phyloP scores from a whole-genome alignment of 2,329 filamentous ascomycete genomes.

The Monilinia fructigena region DNA sequence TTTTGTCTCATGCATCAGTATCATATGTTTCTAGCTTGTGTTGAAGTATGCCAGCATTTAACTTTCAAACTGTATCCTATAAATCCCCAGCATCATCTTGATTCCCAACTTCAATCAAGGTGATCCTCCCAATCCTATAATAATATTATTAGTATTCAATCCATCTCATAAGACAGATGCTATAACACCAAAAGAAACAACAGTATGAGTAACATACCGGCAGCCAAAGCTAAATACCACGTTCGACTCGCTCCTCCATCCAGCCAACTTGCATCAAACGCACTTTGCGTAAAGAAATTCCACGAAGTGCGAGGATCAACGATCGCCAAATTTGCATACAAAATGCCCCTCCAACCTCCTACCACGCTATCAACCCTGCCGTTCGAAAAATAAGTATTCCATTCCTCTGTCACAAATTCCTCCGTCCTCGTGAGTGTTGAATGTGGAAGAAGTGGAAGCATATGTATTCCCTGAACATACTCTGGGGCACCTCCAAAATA shows the following conservation, averaged over 20 bases:
- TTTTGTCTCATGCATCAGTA: neutral
- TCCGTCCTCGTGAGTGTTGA: conserved; percentile 65
- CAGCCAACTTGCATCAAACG: conserved; percentile 67
- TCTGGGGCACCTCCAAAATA: conserved; percentile 77
- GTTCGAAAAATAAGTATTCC: conserved; percentile 72
- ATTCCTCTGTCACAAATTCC: conserved; percentile 78
- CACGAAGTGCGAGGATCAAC: conserved; percentile 69
- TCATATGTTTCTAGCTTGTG: neutral
- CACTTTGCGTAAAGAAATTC: conserved; percentile 67
- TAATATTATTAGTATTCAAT: neutral
- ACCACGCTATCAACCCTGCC: conserved; percentile 62
- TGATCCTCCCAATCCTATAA: conserved; percentile 18
- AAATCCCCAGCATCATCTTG: neutral
- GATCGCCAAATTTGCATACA: conserved; percentile 80
- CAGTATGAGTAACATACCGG: conserved; percentile 49
- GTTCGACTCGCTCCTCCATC: conserved; percentile 82
- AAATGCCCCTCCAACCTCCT: conserved; percentile 82
- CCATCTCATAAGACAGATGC: neutral
- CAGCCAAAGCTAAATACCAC: conserved; percentile 80
- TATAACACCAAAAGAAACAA: neutral
- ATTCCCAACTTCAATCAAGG: neutral
- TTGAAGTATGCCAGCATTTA: conserved; percentile 8
- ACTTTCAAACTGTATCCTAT: neutral
- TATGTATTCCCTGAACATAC: conserved; percentile 59
- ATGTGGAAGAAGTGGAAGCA: conserved; percentile 41